Base-by-base conservation (phyloP, 108 stramenopile genomes). In the Seminavis robusta region DNA sequence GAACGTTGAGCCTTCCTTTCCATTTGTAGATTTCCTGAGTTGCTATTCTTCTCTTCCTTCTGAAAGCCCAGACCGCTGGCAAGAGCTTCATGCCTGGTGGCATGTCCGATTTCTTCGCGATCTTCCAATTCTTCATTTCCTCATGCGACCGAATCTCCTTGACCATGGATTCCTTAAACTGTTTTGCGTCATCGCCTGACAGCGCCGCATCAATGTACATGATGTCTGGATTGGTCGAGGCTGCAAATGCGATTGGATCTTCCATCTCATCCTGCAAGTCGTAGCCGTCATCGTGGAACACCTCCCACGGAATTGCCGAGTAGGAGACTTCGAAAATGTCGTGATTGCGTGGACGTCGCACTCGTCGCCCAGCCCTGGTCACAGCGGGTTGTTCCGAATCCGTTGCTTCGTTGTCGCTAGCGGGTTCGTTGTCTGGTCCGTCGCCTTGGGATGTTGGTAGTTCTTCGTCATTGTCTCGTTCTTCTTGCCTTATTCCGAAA, bases 41-140 rank as follows among this genome's bases (percentile, higher is more conserved):
- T 4, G 17, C 47, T 31, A 83, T 72, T 17, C 48, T 32, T 23
- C 74, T 36, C 43, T 81, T 81, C 16, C 68, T 42, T 52, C 61
- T 50, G 65, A 81, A 69, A 5, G 66, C 21, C 80, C 80, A 81
- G 16, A 81, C 67, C 28, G 67, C 65, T 27, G 67, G 71, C 37
- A 81, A 33, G 3, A 74, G 17, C 30, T 41, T 67, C n/a, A 25
- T 17, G 16, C 62, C 66, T 31, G 46, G 25, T 3, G 73, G 73
- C 2, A 79, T 58, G 0, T 52, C 15, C 1, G 19, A 33, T 19
- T 47, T 32, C 7, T 36, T 52, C 19, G 67, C 37, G 1, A 77
- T 6, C 34, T 59, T 29, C 40, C 24, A 21, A 21, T 20, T 17
- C 24, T 41, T 21, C 34, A 15, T 29, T 3, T 72, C 57, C 3